Evolutionary conservation across 768 basidiomycete species (phyloP).

Genomic region (Russula emetica): DNA sequence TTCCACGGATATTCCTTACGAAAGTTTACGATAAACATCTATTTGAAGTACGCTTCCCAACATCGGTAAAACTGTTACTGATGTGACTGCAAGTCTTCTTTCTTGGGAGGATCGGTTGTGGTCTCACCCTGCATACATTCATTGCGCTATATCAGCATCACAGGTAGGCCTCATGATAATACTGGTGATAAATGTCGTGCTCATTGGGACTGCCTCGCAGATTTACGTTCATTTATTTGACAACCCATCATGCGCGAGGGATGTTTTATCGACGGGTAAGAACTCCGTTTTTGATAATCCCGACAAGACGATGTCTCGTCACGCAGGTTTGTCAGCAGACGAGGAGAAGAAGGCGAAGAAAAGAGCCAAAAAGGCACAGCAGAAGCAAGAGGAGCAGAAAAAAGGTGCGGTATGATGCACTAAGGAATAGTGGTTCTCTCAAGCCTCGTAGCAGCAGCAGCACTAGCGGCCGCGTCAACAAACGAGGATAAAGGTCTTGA

Average conservation of each 20-base stretch:
- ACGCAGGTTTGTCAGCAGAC: constrained; percentile 46
- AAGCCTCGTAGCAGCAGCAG: constrained; percentile 33
- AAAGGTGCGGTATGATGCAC: constrained; percentile 47
- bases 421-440: constrained; percentile 19
- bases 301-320: constrained; percentile 21
- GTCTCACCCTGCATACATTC: constrained; percentile 71
- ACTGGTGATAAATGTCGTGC: background rate
- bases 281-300: constrained; percentile 16
- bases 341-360: constrained; percentile 80
- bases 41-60: constrained; percentile 62
- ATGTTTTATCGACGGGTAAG: constrained; percentile 31
- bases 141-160: constrained; percentile 66
- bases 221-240: constrained; percentile 74
- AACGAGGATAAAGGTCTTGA: constrained; percentile 74
- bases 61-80: background rate
- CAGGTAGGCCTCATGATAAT: constrained; percentile 41
- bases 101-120: constrained; percentile 78
- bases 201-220: constrained; percentile 37
- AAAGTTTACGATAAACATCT: constrained; percentile 82
- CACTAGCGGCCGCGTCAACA: constrained; percentile 38
- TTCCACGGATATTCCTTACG: constrained; percentile 95
- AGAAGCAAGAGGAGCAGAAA: constrained; percentile 65
- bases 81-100: constrained; percentile 52
- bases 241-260: constrained; percentile 56
- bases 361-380: constrained; percentile 78